Evolutionary conservation across 345 rosid species (phyloP), one percentile per base, ranked within the genome.

Genomic region (Cardamine resedifolia): DNA sequence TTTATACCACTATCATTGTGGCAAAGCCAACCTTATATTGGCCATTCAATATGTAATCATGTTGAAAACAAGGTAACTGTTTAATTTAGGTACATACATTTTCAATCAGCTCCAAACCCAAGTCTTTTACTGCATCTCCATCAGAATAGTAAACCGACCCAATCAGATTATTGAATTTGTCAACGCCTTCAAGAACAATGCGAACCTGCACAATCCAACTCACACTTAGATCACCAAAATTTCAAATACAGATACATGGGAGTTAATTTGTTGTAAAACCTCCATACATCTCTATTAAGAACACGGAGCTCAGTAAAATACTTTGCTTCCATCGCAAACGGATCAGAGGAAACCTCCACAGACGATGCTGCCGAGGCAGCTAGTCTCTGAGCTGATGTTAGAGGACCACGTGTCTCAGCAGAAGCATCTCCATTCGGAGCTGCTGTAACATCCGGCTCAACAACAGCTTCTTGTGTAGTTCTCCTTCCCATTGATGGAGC

Each of bases 101-200:
- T 84, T 90, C 98, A 64, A 88, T 83, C 68, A 96, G 98, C 84
- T 96, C 99, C 83, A 90, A 56, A 15, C 94, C 91, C 64, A 96
- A 82, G 81, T 96, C 98, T 75, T 87, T 88, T 1, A 94, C 92
- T 26, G 86, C 68, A n/a, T 92, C 96, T 28, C 91, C 94, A 26
- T 88, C 98, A 12, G 97, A 84, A 74, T 96, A 96, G 80, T 86
- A 85, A 23, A 96, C 86, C 2, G 99, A 88, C 21, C 99, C 99
- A 77, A 96, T 87, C 88, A 96, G 81, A 79, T 90, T 96, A 83
- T 85, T 89, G 83, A 84, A 87, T 66, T 92, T 90, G 83, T 96
- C 99, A 67, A 87, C 94, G 28, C 98, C 98, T 86, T 96, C 99
- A 67, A 96, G 83, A 64, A 96, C 98, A 78, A 96, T 84, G 24